A percentile compares a stretch with the other conserved stretches of the same genome.
Evolutionary conservation across 495 filamentous ascomycete genomes (phyloP).

Genomic region (Podospora sp.): DNA sequence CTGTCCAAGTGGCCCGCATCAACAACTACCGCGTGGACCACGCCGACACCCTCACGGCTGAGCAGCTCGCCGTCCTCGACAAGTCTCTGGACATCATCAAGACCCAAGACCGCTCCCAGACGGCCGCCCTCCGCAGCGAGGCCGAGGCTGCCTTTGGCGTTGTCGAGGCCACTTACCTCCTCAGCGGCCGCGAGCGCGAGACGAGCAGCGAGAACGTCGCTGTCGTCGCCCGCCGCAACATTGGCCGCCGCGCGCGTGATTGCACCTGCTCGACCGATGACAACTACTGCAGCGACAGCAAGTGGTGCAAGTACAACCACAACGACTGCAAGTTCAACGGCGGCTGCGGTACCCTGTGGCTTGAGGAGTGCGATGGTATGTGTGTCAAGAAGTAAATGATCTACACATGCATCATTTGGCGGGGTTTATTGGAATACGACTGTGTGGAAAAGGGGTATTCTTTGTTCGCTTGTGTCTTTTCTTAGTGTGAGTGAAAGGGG

Average conservation of each 20-base stretch:
- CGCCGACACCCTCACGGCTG: no score
- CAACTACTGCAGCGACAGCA: constrained; percentile 12
- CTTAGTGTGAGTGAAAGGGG: no score
- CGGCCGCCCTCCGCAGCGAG: no score
- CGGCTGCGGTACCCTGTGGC: constrained; percentile 3
- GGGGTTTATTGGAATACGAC: not conserved
- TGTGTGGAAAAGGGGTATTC: not conserved
- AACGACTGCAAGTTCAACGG: constrained; percentile 3
- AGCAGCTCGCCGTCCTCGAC: no score
- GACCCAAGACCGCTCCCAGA: no score
- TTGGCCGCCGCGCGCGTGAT: not conserved
- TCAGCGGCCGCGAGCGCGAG: not conserved
- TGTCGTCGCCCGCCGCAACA: not conserved
- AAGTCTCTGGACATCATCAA: no score
- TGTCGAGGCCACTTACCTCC: not conserved
- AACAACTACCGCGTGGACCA: no score
- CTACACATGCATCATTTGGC: no score
- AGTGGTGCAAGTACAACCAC: constrained; percentile 12
- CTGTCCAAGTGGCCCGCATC: no score
- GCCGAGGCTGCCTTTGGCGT: not conserved
- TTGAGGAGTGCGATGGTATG: constrained; percentile 11
- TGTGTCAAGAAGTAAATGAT: not conserved
- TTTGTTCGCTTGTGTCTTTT: no score
- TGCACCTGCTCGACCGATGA: constrained; percentile 9
- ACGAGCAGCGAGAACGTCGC: not conserved